A percentile compares a stretch with the other conserved stretches of the same genome.
These are phyloP conservation scores for Chalciporus piperatus DNA, from an alignment of 768 basidiomycete genomes.

Conservation along the genomic window DNA sequence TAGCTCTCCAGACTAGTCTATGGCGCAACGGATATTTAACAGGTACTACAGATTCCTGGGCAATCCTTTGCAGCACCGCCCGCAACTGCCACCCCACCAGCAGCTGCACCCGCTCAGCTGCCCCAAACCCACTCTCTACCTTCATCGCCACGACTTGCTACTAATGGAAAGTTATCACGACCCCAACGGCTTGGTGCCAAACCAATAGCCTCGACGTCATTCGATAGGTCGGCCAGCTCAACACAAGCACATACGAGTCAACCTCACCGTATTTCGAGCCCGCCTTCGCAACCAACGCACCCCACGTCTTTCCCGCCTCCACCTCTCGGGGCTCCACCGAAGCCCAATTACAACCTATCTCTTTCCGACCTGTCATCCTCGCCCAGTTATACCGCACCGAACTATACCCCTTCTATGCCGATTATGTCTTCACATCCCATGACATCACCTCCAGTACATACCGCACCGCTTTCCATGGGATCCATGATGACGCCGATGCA, in stretches of 20 bases:
- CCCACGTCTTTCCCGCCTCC: constrained; percentile 9
- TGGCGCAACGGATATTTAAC: constrained; percentile 2
- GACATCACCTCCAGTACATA: constrained; percentile 30
- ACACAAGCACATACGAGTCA: constrained; percentile 22
- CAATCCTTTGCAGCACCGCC: constrained; percentile 12
- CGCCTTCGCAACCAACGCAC: constrained; percentile 20
- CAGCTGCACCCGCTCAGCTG: constrained; percentile 5
- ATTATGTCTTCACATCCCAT: constrained; percentile 23
- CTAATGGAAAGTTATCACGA: constrained; percentile 31
- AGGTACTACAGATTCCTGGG: constrained; percentile 13
- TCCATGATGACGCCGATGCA: constrained; percentile 60
- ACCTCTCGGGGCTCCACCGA: constrained; percentile 20
- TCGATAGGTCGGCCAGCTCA: constrained; percentile 30
- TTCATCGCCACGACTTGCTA: constrained; percentile 34
- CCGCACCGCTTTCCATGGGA: constrained; percentile 40
- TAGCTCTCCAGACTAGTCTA: background rate
- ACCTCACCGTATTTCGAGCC: constrained; percentile 16
- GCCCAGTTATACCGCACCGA: constrained; percentile 14
- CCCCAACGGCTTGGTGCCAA: constrained; percentile 41
- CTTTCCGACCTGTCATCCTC: constrained; percentile 28
- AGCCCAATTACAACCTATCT: constrained; percentile 62
- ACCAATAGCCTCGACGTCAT: constrained; percentile 34
- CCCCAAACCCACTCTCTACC: constrained; percentile 37
- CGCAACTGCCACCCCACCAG: constrained; percentile 10
- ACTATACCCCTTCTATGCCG: constrained; percentile 15